Base-by-base conservation (phyloP, 345 rosid genomes). In the Eutrema yunnanense region DNA sequence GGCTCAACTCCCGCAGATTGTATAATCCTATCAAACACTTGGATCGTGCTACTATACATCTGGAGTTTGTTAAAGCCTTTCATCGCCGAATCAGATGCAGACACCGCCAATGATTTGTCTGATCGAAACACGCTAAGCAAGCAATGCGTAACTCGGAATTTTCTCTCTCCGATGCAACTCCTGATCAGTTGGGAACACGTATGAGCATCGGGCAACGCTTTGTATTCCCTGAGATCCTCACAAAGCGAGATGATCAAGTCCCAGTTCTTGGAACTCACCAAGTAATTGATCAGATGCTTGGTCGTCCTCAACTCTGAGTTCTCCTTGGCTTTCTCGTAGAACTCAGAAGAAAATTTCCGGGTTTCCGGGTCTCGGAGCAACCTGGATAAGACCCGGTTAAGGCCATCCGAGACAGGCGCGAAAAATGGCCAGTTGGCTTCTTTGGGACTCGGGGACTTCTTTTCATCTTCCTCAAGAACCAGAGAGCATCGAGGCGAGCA, bases 31-130 rank as follows among this genome's bases (percentile, higher is more conserved):
- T 83, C 82, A 44, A 80, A 82, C 37, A 84, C 82, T 12, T 55
- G 51, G 62, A 87, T 64, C 19, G 96, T 83, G 78, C 88, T 82
- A 50, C 88, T 77, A 75, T 76, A 92, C 98, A 92, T 90, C 55
- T 92, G 96, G 36, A 90, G 79, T 71, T 87, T 86, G 76, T 92
- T 92, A 37, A 86, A 92, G 36, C 86, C 92, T 79, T 67, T 79
- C 96, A 92, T 86, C 10, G 93, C 96, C 14, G 96, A 75, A 61
- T 74, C 81, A 70, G 86, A 82, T 34, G 88, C 83, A 74, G 84
- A 68, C 33, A 84, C 75, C 19, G 86, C 81, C 51, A 80, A 27
- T 66, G 63, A 72, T 41, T 56, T 34, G 40, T 84, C 79, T 37
- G 81, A 52, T 78, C 81, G 71, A 64, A 86, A 86, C 38, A 74